A percentile compares a stretch with the other conserved stretches of the same genome.
Evolutionary conservation across 2,329 filamentous ascomycete genomes (phyloP).

Genomic region (Cercospora sp.): DNA sequence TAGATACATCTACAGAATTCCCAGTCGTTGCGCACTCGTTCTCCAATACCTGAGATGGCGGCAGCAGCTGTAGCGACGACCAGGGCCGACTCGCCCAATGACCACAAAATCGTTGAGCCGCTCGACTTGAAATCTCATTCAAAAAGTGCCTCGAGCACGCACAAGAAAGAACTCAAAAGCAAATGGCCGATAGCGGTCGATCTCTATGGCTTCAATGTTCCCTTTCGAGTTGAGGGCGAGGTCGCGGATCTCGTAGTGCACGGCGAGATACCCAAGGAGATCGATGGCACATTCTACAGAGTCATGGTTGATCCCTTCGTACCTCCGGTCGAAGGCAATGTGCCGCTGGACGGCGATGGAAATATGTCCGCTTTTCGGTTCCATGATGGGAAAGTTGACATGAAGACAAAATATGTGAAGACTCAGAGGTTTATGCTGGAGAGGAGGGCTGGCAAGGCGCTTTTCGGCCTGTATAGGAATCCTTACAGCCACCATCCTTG

Average conservation of each 20-base stretch:
- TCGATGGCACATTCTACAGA: slow-evolving; percentile 43
- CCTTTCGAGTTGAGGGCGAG: slow-evolving; percentile 46
- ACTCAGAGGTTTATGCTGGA: slow-evolving; percentile 47
- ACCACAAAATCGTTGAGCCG: not conserved
- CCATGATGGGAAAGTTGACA: slow-evolving; percentile 45
- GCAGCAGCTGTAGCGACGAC: slow-evolving; percentile 1
- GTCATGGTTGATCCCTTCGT: slow-evolving; percentile 56
- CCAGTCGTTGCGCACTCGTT: not conserved
- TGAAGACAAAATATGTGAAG: slow-evolving; percentile 46
- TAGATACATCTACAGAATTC: not conserved
- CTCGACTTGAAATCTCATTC: not conserved
- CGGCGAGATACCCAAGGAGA: slow-evolving; percentile 37
- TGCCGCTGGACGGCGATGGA: slow-evolving; percentile 51
- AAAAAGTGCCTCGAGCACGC: not conserved
- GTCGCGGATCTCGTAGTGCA: slow-evolving; percentile 36
- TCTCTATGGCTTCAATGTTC: slow-evolving; percentile 32
- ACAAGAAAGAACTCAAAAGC: slow-evolving; percentile 14
- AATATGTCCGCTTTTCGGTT: slow-evolving; percentile 47
- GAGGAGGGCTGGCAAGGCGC: slow-evolving; percentile 39
- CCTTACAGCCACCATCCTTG: slow-evolving; percentile 51
- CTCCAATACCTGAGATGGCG: not conserved
- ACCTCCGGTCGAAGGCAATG: slow-evolving; percentile 58
- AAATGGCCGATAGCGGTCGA: slow-evolving; percentile 27
- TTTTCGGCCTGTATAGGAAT: slow-evolving; percentile 61
- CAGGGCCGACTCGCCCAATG: not conserved